A percentile compares a stretch with the other conserved stretches of the same genome.
Evolutionary conservation across 129 eudicot genomes (phyloP).

Genomic region (Ambrosia artemisiifolia): DNA sequence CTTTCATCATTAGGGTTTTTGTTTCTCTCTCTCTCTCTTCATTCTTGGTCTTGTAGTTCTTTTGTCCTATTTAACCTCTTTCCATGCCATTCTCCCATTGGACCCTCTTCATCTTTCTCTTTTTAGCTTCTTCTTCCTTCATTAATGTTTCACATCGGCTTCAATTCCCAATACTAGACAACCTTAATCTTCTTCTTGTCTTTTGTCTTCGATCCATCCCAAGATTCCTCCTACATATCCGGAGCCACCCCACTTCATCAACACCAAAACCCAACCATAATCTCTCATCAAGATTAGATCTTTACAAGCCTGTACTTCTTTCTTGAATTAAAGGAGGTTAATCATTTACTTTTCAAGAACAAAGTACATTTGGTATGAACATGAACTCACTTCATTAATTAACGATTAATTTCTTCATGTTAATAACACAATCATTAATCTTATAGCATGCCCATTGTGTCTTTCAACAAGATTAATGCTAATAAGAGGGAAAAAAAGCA

Average conservation of each 20-base stretch:
- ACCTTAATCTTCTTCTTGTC: constrained; percentile 34
- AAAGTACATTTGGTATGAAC: constrained; percentile 23
- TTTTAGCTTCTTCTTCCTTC: constrained; percentile 29
- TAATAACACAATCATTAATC: constrained; percentile 27
- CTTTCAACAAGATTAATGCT: constrained; percentile 11
- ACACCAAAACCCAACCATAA: neutral
- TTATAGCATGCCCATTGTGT: constrained; percentile 22
- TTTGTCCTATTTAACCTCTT: constrained; percentile 32
- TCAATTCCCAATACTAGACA: constrained; percentile 61
- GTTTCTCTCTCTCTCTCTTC: constrained; percentile 23
- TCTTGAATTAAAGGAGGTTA: neutral
- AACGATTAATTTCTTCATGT: constrained; percentile 1
- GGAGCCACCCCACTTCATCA: constrained; percentile 18
- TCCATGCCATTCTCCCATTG: constrained; percentile 49
- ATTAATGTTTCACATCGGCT: constrained; percentile 28
- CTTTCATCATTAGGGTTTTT: constrained; percentile 44
- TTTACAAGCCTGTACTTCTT: constrained; percentile 11
- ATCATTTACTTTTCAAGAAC: constrained; percentile 12
- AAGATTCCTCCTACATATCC: constrained; percentile 26
- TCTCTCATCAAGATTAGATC: constrained; percentile 14
- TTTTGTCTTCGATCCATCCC: constrained; percentile 20
- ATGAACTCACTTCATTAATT: constrained; percentile 1
- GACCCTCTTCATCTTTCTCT: constrained; percentile 29
- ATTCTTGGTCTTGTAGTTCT: constrained; percentile 12
- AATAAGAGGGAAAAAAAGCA: too few species aligned